These are phyloP conservation scores for Quercus phellos DNA, from an alignment of 331 rosid species.

Conservation along the genomic window DNA sequence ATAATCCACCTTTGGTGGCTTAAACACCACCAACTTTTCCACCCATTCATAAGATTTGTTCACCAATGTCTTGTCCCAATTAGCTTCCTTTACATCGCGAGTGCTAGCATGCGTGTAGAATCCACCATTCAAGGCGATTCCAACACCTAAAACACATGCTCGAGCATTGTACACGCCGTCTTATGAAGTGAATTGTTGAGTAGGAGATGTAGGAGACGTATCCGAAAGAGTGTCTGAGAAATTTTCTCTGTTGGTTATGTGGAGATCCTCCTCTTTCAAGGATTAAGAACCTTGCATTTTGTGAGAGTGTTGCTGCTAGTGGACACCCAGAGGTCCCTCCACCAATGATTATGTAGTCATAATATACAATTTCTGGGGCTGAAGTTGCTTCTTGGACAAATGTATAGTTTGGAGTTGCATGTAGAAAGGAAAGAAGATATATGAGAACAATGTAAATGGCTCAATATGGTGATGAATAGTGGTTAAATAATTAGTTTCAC, in stretches of 20 bases:
- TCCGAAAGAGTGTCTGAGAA: conserved; percentile 37
- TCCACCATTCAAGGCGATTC: conserved; percentile 65
- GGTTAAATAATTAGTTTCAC: too few species aligned
- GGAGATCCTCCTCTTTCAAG: conserved; percentile 80
- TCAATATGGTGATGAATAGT: too few species aligned
- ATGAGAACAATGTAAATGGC: background rate
- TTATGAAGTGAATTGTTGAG: conserved; percentile 53
- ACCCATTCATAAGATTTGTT: conserved; percentile 56
- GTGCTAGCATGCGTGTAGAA: conserved; percentile 50
- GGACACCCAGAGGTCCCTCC: conserved; percentile 81
- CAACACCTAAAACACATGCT: conserved; percentile 49
- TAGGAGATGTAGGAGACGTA: conserved; percentile 39
- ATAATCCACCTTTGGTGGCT: conserved; percentile 53
- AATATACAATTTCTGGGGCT: conserved; percentile 33
- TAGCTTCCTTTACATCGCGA: conserved; percentile 18
- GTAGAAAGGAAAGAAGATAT: background rate
- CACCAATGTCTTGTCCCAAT: conserved; percentile 44
- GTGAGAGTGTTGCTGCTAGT: conserved; percentile 65
- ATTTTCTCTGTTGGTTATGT: conserved; percentile 25
- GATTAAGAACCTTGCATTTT: conserved; percentile 43
- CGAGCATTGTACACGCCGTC: conserved; percentile 55
- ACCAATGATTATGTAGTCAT: conserved; percentile 64
- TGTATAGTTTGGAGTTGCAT: conserved; percentile 32
- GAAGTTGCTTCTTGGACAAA: conserved; percentile 50
- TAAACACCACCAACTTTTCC: conserved; percentile 51